phyloP scores from a whole-genome alignment of 306 rosid genomes.

The Oxytropis ochrocephala region DNA sequence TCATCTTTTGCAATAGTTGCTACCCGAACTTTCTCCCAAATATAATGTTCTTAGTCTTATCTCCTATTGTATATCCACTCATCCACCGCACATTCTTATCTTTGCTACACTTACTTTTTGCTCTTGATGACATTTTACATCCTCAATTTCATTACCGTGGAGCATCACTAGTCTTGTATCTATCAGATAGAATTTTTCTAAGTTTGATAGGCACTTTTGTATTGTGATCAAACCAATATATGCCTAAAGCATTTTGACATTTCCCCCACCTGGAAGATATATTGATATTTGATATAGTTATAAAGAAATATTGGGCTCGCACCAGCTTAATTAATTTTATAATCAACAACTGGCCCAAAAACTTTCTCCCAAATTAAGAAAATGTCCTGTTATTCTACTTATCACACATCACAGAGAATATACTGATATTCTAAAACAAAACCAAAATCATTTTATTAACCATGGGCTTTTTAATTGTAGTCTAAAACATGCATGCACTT shows the following conservation, averaged over 20 bases:
- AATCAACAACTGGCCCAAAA: neutral
- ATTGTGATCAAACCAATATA: neutral
- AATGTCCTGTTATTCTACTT: neutral
- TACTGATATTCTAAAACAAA: slow-evolving; percentile 20
- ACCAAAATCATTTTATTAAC: slow-evolving; percentile 2
- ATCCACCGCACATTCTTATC: neutral
- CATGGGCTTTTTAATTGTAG: neutral
- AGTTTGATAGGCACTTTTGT: neutral
- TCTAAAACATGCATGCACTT: slow-evolving; percentile 6
- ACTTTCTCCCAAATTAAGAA: neutral
- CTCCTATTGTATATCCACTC: neutral
- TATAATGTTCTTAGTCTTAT: neutral
- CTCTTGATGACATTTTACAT: neutral
- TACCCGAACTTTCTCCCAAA: neutral
- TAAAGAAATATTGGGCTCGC: neutral
- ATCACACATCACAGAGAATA: neutral
- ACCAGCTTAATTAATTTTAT: neutral
- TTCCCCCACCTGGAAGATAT: neutral
- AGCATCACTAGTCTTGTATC: neutral
- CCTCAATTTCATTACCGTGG: neutral
- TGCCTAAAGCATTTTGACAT: neutral
- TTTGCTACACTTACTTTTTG: neutral
- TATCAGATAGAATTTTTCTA: neutral
- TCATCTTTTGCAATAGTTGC: neutral
- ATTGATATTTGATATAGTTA: neutral